Conservation (phyloP, 108 stramenopile species). For the Fistulifera solaris region DNA sequence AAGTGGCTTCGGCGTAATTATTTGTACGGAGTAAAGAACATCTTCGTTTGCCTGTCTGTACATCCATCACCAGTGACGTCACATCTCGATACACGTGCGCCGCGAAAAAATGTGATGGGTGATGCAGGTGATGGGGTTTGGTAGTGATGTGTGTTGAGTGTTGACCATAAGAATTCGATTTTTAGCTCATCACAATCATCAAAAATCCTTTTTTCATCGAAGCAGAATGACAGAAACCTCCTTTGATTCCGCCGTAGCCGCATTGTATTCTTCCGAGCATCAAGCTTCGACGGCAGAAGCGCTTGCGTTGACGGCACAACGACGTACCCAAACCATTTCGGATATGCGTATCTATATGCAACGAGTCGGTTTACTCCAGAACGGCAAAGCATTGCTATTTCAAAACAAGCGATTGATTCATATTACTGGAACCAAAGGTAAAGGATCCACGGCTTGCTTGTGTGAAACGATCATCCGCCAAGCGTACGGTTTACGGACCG, state of each 20-base stretch:
- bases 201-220: no score
- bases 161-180: no score
- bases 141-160: no score
- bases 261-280: constrained; percentile 55
- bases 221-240: no score
- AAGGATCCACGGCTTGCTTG: constrained; percentile 83
- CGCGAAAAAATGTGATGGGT: no score
- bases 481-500: constrained; percentile 46
- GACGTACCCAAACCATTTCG: constrained; percentile 38
- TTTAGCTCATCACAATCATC: no score
- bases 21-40: no score
- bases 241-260: constrained; percentile 38
- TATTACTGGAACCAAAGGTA: constrained; percentile 94
- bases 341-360: constrained; percentile 62
- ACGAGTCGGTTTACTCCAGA: constrained; percentile 22
- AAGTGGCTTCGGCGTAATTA: no score
- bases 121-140: no score
- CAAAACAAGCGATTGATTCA: constrained; percentile 49
- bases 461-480: constrained; percentile 63
- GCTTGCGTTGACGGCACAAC: constrained; percentile 29
- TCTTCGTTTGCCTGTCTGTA: no score
- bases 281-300: constrained; percentile 42
- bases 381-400: constrained; percentile 4
- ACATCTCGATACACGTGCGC: no score
- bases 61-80: no score